phyloP scores from a whole-genome alignment of 1,284 basidiomycete species.

The Cryptococcus wingfieldii region DNA sequence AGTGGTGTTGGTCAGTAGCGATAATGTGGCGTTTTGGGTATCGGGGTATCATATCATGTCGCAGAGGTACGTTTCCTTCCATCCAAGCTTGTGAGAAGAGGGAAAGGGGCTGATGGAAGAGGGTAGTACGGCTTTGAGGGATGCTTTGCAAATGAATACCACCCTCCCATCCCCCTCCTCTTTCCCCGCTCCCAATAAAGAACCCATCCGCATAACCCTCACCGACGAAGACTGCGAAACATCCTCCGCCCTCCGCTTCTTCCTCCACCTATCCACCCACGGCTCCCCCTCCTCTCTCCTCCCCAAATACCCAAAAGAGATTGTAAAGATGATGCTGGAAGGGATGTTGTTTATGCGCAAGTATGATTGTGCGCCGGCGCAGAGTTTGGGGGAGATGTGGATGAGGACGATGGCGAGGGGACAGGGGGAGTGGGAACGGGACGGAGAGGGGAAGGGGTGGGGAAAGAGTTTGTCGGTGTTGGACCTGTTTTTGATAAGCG shows the following conservation, averaged over 20 bases:
- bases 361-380: not conserved
- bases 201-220: slow-evolving; percentile 4
- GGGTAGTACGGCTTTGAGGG: not conserved
- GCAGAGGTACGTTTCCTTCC: slow-evolving; percentile 6
- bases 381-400: no score
- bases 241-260: slow-evolving; percentile 23
- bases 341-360: not conserved
- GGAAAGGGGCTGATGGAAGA: not conserved
- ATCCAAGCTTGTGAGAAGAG: not conserved
- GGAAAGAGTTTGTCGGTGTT: not conserved
- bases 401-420: no score
- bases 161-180: not conserved
- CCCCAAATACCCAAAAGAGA: slow-evolving; percentile 29
- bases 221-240: slow-evolving; percentile 4
- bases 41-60: slow-evolving; percentile 8
- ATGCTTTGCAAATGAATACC: not conserved
- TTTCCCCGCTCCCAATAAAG: not conserved
- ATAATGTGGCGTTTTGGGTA: slow-evolving; percentile 9
- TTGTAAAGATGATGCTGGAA: not conserved
- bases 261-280: slow-evolving; percentile 21
- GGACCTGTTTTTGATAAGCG: not conserved
- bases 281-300: slow-evolving; percentile 44
- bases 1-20: slow-evolving; percentile 10
- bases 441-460: no score
- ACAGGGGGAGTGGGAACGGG: no score